phyloP scores from a whole-genome alignment of 1,284 basidiomycete genomes.

The Trametes pubescens region DNA sequence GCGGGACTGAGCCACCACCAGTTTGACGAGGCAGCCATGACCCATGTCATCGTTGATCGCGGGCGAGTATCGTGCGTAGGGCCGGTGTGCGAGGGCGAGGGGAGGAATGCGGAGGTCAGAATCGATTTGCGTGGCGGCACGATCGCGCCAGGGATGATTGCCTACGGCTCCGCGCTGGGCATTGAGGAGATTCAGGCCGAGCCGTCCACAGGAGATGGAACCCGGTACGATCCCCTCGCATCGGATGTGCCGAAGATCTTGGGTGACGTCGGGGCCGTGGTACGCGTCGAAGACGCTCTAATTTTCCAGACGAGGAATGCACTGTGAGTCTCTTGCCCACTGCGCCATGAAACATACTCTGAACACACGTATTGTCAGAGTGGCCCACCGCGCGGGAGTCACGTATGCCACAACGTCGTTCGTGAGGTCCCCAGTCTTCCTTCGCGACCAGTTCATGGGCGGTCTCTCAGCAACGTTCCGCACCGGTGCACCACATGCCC shows the following conservation, averaged over 20 bases:
- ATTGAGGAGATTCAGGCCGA: slow-evolving; percentile 70
- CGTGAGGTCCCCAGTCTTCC: slow-evolving; percentile 60
- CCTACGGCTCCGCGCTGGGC: slow-evolving; percentile 67
- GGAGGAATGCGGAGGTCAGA: slow-evolving; percentile 28
- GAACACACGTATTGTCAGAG: slow-evolving; percentile 44
- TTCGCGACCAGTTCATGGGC: slow-evolving; percentile 66
- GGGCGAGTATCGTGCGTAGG: slow-evolving; percentile 36
- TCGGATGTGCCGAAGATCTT: slow-evolving; percentile 53
- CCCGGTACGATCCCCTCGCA: slow-evolving; percentile 58
- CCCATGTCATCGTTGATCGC: slow-evolving; percentile 42
- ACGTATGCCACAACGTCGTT: slow-evolving; percentile 71
- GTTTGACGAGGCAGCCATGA: slow-evolving; percentile 17
- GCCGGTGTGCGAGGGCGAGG: slow-evolving; percentile 31
- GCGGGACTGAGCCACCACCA: slow-evolving; percentile 7
- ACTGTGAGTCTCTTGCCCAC: slow-evolving; percentile 54
- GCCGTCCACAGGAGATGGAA: slow-evolving; percentile 73
- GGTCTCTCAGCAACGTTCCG: slow-evolving; percentile 62
- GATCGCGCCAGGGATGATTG: slow-evolving; percentile 65
- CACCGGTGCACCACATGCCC: slow-evolving; percentile 63
- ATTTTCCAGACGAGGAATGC: slow-evolving; percentile 75
- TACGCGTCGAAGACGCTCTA: slow-evolving; percentile 78
- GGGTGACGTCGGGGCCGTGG: slow-evolving; percentile 59
- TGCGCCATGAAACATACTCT: neutral
- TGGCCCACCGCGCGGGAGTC: slow-evolving; percentile 68
- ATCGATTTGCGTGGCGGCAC: slow-evolving; percentile 62